Evolutionary conservation across 1,139 yeast genomes (phyloP).

Genomic region (Waltiozyma sp.): DNA sequence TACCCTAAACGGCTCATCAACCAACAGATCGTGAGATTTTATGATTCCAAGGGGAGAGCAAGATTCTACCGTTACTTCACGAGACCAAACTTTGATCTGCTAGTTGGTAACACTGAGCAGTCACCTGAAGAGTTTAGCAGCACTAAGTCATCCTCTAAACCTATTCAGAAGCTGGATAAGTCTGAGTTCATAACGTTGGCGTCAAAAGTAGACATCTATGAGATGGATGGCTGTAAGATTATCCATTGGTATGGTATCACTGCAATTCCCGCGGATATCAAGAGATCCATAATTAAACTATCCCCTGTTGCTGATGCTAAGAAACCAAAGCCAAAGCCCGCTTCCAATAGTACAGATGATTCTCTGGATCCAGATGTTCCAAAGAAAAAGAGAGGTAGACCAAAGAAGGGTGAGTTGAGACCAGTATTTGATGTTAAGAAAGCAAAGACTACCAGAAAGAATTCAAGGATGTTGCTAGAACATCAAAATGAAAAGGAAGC

Average conservation of each 20-base stretch:
- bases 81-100: slow-evolving; percentile 26
- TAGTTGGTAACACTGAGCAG: slow-evolving; percentile 9
- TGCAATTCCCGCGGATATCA: not conserved
- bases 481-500: too few relatives aligned
- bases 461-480: not conserved
- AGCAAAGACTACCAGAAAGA: slow-evolving; percentile 3
- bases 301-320: not conserved
- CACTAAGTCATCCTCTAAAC: slow-evolving; percentile 6
- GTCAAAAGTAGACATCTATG: slow-evolving; percentile 16
- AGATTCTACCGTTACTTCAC: slow-evolving; percentile 65
- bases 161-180: slow-evolving; percentile 11
- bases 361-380: slow-evolving; percentile 1
- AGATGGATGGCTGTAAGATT: slow-evolving; percentile 9
- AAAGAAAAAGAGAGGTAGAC: slow-evolving; percentile 14
- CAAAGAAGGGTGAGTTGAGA: slow-evolving; percentile 15
- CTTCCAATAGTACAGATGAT: too few relatives aligned
- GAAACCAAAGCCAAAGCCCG: not conserved
- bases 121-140: slow-evolving; percentile 16
- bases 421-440: slow-evolving; percentile 6
- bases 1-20: slow-evolving; percentile 24
- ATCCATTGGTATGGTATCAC: slow-evolving; percentile 13
- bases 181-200: slow-evolving; percentile 14
- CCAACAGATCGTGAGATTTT: slow-evolving; percentile 43
- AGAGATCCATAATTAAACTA: not conserved
- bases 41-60: slow-evolving; percentile 63